A percentile compares a stretch with the other conserved stretches of the same genome.
Evolutionary conservation across 352 stramenopile species (phyloP).

Genomic region (Globisporangium ultimum): DNA sequence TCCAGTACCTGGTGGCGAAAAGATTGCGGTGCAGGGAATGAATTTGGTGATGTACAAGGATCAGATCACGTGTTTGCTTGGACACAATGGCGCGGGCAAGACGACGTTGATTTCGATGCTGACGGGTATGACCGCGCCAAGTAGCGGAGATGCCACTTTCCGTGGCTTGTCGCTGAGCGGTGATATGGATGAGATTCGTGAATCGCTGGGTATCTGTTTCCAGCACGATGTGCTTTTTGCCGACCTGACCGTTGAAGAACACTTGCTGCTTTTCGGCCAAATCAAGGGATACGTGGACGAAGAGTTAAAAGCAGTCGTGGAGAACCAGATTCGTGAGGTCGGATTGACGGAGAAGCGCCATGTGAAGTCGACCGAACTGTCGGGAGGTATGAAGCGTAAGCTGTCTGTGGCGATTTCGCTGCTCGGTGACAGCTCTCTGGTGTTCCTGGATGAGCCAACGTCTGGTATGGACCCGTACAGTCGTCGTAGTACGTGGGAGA

Average conservation of each 20-base stretch:
- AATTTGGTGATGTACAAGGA: too few relatives aligned
- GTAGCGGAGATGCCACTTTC: slow-evolving; percentile 63
- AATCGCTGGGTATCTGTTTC: slow-evolving; percentile 94
- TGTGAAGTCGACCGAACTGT: slow-evolving; percentile 59
- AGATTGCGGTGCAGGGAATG: slow-evolving; percentile 67
- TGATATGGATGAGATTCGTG: slow-evolving; percentile 86
- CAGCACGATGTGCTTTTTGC: too few relatives aligned
- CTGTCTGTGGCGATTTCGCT: too few relatives aligned
- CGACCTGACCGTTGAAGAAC: too few relatives aligned
- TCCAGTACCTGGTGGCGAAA: slow-evolving; percentile 40
- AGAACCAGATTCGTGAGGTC: slow-evolving; percentile 70
- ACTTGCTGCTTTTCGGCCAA: too few relatives aligned
- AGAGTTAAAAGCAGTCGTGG: slow-evolving; percentile 24
- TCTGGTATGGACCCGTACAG: too few relatives aligned
- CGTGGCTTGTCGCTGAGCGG: slow-evolving; percentile 62
- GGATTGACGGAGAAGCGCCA: slow-evolving; percentile 88
- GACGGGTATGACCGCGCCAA: slow-evolving; percentile 66
- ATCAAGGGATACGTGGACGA: too few relatives aligned
- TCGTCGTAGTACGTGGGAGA: too few relatives aligned
- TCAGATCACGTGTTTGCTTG: too few relatives aligned
- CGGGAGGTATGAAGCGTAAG: slow-evolving; percentile 95
- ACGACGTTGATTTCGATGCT: slow-evolving; percentile 87
- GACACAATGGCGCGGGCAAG: slow-evolving; percentile 71
- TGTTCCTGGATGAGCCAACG: too few relatives aligned
- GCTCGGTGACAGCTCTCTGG: too few relatives aligned